Percentiles rank a stretch among this genome's conserved stretches.
Conservation (phyloP, 176 grass and related monocot species). For the Tillandsia fasciculata region DNA sequence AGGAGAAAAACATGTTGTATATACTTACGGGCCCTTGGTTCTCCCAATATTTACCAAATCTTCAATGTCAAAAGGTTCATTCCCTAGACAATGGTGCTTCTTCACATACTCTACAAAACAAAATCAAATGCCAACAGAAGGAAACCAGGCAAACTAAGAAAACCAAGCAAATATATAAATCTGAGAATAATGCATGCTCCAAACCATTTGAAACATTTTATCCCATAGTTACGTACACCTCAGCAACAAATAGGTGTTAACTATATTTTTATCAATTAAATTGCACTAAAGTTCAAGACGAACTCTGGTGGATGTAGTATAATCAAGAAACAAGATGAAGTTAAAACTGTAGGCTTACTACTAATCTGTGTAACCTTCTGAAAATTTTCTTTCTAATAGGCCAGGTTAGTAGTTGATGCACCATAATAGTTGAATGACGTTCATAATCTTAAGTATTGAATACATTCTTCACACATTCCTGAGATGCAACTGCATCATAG, state of each 20-base stretch:
- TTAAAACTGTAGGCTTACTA: not conserved
- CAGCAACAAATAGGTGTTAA: not conserved
- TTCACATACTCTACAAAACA: constrained; percentile 59
- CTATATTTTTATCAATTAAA: too few species aligned
- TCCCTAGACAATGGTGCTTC: constrained; percentile 56
- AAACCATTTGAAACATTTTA: not conserved
- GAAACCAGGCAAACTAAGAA: not conserved
- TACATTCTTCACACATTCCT: not conserved
- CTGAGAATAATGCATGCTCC: too few species aligned
- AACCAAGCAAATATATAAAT: not conserved
- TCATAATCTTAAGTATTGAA: not conserved
- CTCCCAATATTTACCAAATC: constrained; percentile 79
- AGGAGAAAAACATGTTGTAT: not conserved
- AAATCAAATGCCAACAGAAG: constrained; percentile 12
- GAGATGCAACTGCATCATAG: not conserved
- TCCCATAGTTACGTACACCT: not conserved
- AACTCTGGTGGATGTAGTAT: not conserved
- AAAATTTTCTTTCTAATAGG: not conserved
- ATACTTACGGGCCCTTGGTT: constrained; percentile 64
- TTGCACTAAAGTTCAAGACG: not conserved
- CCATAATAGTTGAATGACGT: not conserved
- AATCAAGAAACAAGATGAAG: not conserved
- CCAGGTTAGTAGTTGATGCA: not conserved
- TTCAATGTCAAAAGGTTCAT: constrained; percentile 95
- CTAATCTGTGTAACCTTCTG: not conserved